Conservation (phyloP, 2,329 filamentous ascomycete genomes). For the Colletotrichum salicis region DNA sequence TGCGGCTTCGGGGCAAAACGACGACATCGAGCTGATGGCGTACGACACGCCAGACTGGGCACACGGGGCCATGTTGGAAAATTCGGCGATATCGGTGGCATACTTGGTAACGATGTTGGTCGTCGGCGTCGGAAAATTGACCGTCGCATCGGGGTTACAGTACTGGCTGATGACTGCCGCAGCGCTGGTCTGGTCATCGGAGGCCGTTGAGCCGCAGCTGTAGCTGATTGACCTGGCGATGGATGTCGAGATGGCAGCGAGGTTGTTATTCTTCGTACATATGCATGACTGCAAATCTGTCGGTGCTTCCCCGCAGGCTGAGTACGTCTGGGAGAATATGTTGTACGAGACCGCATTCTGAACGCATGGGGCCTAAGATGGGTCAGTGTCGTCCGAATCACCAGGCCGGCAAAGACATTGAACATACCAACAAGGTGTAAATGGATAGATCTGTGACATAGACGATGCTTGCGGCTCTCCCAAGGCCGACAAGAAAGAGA, state of each 20-base stretch:
- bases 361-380: conserved; percentile 60
- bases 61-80: conserved; percentile 55
- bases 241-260: conserved; percentile 48
- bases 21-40: conserved; percentile 49
- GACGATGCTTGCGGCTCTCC: conserved; percentile 42
- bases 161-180: conserved; percentile 58
- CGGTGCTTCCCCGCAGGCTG: conserved; percentile 55
- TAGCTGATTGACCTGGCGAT: conserved; percentile 54
- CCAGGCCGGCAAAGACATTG: background rate
- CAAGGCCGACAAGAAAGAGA: background rate
- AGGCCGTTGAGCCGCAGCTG: conserved; percentile 58
- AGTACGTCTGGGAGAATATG: conserved; percentile 54
- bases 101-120: conserved; percentile 55
- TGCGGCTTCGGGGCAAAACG: conserved; percentile 51
- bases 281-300: conserved; percentile 61
- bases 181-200: conserved; percentile 60
- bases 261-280: conserved; percentile 60
- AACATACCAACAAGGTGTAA: conserved; percentile 53
- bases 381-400: background rate
- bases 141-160: conserved; percentile 54
- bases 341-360: conserved; percentile 56
- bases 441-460: conserved; percentile 58
- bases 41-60: conserved; percentile 51
- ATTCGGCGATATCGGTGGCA: conserved; percentile 61
- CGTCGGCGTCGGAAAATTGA: conserved; percentile 55